These are phyloP conservation scores for Colletotrichum orbiculare DNA, from an alignment of 2,329 filamentous ascomycete genomes.

Conservation along the genomic window DNA sequence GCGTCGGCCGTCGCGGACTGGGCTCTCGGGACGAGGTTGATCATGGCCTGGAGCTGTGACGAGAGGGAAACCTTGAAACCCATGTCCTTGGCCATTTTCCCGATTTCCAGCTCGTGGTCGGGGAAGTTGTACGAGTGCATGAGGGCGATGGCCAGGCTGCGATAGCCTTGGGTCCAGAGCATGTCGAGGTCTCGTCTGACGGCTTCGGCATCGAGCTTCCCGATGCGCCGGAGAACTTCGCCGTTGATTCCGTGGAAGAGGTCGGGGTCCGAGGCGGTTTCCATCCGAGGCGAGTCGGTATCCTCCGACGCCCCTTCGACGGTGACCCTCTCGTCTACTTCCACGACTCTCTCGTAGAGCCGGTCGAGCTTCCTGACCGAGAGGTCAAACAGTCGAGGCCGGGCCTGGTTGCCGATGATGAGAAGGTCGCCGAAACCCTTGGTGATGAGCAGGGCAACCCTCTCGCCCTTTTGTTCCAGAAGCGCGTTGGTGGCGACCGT, in stretches of 20 bases:
- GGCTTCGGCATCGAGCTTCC: conserved; percentile 61
- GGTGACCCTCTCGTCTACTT: conserved; percentile 78
- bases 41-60: no score
- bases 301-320: no score
- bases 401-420: conserved; percentile 77
- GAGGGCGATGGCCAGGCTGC: conserved; percentile 66
- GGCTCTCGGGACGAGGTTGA: no score
- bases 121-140: conserved; percentile 77
- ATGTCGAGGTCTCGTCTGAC: conserved; percentile 64
- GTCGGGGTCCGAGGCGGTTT: conserved; percentile 49
- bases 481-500: conserved; percentile 82
- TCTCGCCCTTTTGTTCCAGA: conserved; percentile 77
- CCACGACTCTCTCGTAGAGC: conserved; percentile 75
- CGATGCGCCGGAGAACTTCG: conserved; percentile 75
- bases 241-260: conserved; percentile 73
- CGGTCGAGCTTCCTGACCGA: conserved; percentile 75
- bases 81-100: no score
- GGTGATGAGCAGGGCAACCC: conserved; percentile 76
- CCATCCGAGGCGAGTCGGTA: conserved; percentile 37
- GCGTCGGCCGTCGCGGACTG: no score
- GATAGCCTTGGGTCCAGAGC: conserved; percentile 71
- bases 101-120: conserved; percentile 54
- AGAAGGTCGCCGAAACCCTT: conserved; percentile 79
- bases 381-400: conserved; percentile 79
- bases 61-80: no score